phyloP scores from a whole-genome alignment of 768 basidiomycete genomes.

The Lactifluus subvellereus region DNA sequence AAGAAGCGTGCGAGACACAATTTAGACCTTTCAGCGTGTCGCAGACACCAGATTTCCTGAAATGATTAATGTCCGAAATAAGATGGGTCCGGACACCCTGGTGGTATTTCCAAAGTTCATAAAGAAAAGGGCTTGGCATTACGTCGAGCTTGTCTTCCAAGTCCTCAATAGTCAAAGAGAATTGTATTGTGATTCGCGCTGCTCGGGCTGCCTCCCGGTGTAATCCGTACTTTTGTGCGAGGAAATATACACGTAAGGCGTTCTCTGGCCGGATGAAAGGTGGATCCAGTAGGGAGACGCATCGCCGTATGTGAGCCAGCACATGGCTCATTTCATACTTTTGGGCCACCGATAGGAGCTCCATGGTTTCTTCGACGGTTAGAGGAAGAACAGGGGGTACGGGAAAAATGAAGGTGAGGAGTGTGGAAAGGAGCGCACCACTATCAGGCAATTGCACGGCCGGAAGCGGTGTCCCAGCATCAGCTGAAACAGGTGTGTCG shows the following conservation, averaged over 20 bases:
- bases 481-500: neutral
- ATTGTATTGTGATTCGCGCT: neutral
- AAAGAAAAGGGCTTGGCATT: neutral
- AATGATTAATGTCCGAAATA: neutral
- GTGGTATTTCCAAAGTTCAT: neutral
- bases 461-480: neutral
- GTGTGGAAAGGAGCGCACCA: neutral
- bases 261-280: neutral
- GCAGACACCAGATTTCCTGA: neutral
- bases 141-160: neutral
- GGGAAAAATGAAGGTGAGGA: constrained; percentile 11
- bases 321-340: neutral
- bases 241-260: neutral
- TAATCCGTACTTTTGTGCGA: neutral
- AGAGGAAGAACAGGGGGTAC: neutral
- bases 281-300: neutral
- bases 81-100: neutral
- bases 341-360: neutral
- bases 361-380: neutral
- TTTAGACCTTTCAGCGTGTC: neutral
- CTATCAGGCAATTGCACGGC: constrained; percentile 1
- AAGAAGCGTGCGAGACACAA: neutral
- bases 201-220: neutral
- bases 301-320: neutral
- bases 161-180: neutral